Percentiles rank a stretch among this genome's conserved stretches.
These are phyloP conservation scores for Conidiobolus incongruus DNA, from an alignment of 371 early-diverging fungal species.

Conservation along the genomic window DNA sequence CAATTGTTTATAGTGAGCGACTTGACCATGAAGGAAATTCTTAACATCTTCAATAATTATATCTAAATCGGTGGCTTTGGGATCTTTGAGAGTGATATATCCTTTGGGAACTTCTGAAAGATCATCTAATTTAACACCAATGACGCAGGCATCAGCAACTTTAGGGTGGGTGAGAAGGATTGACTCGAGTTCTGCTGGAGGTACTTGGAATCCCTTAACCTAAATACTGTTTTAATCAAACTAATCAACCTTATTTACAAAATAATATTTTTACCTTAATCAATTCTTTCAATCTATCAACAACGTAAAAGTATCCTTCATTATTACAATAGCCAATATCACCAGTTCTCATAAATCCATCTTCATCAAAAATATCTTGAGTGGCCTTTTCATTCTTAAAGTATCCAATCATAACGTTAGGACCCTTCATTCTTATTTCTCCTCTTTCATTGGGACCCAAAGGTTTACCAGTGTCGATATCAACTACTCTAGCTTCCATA, in stretches of 20 bases:
- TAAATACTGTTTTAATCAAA: too few species aligned
- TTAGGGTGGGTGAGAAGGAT: too few species aligned
- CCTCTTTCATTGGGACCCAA: constrained; percentile 28
- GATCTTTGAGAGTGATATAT: constrained; percentile 31
- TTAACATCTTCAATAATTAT: constrained; percentile 20
- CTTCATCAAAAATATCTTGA: constrained; percentile 25
- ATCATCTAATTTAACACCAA: constrained; percentile 27
- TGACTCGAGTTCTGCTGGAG: too few species aligned
- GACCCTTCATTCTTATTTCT: constrained; percentile 60
- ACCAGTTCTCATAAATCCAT: constrained; percentile 64
- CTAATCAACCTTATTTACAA: too few species aligned
- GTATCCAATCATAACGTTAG: constrained; percentile 62
- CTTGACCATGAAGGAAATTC: constrained; percentile 26
- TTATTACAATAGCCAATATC: constrained; percentile 46
- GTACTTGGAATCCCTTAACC: too few species aligned
- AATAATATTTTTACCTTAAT: constrained; percentile 30
- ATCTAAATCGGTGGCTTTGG: constrained; percentile 9
- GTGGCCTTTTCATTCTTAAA: constrained; percentile 43
- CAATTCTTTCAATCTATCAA: constrained; percentile 30
- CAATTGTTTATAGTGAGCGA: constrained; percentile 48
- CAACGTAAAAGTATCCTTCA: constrained; percentile 27
- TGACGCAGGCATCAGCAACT: too few species aligned
- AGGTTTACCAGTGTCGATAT: constrained; percentile 21
- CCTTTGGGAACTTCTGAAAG: constrained; percentile 67
- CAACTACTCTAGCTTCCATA: constrained; percentile 38